phyloP scores from a whole-genome alignment of 192 early-diverging fungal genomes.

The Linnemannia exigua region DNA sequence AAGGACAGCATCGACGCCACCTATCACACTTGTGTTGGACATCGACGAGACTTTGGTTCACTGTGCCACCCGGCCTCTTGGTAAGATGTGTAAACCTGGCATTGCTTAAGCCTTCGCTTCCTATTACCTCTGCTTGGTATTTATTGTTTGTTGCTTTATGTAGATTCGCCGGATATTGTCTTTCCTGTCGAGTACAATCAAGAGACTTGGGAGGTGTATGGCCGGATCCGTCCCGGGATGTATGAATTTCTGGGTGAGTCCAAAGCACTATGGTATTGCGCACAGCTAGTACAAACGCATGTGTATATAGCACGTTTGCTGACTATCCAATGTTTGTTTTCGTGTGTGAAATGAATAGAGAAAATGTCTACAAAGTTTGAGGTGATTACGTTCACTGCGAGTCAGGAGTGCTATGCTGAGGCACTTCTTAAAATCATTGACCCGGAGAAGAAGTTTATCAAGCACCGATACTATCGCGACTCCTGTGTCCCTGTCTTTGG shows the following conservation, averaged over 20 bases:
- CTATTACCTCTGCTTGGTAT: not conserved
- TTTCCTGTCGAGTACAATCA: constrained; percentile 79
- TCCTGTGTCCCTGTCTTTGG: constrained; percentile 75
- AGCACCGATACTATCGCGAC: constrained; percentile 78
- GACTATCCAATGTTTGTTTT: not conserved
- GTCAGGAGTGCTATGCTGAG: constrained; percentile 82
- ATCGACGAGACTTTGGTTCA: constrained; percentile 82
- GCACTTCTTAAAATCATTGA: constrained; percentile 73
- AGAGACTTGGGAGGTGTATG: constrained; percentile 73
- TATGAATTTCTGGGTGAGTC: constrained; percentile 66
- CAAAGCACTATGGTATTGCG: not conserved
- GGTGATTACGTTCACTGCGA: constrained; percentile 82
- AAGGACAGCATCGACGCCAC: constrained; percentile 70
- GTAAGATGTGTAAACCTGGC: not conserved
- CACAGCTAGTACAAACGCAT: not conserved
- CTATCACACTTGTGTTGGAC: constrained; percentile 77
- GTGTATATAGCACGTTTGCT: not conserved
- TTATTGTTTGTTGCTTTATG: not conserved
- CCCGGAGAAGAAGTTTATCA: constrained; percentile 70
- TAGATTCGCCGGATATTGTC: constrained; percentile 70
- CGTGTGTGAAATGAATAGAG: constrained; percentile 27
- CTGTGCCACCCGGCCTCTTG: constrained; percentile 65
- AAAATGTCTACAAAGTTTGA: constrained; percentile 71
- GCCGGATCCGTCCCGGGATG: constrained; percentile 76
- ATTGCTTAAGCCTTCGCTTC: not conserved